phyloP scores from a whole-genome alignment of 2,329 filamentous ascomycete genomes.

The Aphanoascus verrucosus region DNA sequence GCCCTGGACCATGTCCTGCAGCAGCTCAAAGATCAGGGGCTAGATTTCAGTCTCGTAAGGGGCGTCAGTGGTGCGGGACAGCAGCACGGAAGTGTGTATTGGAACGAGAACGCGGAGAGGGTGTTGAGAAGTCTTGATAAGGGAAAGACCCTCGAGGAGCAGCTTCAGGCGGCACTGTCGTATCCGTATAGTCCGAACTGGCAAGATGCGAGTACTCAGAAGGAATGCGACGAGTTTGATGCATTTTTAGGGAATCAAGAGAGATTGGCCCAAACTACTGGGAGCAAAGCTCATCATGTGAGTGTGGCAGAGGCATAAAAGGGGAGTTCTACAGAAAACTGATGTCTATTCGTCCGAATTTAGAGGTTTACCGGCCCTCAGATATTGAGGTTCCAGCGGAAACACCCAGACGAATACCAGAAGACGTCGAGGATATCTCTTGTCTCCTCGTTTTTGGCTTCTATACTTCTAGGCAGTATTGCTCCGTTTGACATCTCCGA shows the following conservation, averaged over 20 bases:
- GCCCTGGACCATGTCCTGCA: conserved; percentile 75
- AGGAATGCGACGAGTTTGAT: conserved; percentile 84
- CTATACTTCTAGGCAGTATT: conserved; percentile 71
- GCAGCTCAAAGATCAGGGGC: conserved; percentile 56
- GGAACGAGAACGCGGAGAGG: conserved; percentile 59
- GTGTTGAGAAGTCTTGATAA: conserved; percentile 53
- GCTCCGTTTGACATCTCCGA: conserved; percentile 90
- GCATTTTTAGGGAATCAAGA: conserved; percentile 54
- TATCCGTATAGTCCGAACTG: conserved; percentile 88
- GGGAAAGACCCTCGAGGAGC: conserved; percentile 55
- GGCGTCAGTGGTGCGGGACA: conserved; percentile 88
- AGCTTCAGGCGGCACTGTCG: conserved; percentile 63
- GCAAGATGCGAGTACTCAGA: conserved; percentile 93
- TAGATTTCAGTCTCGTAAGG: conserved; percentile 63
- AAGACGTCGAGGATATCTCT: conserved; percentile 78
- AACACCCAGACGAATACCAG: conserved; percentile 69
- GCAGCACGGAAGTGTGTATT: conserved; percentile 96
- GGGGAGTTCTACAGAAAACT: neutral
- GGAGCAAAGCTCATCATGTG: conserved; percentile 90
- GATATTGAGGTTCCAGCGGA: conserved; percentile 75
- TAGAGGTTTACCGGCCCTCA: conserved; percentile 95
- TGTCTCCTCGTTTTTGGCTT: conserved; percentile 90
- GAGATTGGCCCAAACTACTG: conserved; percentile 66
- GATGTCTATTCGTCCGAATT: neutral
- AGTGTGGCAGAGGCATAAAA: conserved; percentile 25